Evolutionary conservation across 1,139 yeast genomes (phyloP).

Genomic region (Protomyces inouyei): DNA sequence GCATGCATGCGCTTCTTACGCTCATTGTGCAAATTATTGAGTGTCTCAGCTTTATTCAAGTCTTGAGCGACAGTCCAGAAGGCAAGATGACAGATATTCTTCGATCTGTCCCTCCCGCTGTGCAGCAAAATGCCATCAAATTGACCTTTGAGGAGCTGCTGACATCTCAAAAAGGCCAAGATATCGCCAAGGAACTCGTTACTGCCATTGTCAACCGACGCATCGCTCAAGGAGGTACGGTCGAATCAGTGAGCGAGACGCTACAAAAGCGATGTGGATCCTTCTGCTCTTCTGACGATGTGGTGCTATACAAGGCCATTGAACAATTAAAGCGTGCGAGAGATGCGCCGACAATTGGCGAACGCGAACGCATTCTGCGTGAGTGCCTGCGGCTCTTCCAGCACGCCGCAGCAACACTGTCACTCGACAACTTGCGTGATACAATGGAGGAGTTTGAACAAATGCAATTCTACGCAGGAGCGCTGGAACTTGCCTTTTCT

Average conservation of each 20-base stretch:
- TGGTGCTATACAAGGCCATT: constrained; percentile 85
- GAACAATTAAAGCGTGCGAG: constrained; percentile 87
- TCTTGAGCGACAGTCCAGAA: constrained; percentile 63
- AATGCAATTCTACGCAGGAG: constrained; percentile 75
- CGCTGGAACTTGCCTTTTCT: constrained; percentile 74
- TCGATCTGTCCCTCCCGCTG: constrained; percentile 59
- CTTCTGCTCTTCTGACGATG: constrained; percentile 91
- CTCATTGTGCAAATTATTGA: constrained; percentile 77
- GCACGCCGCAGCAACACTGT: constrained; percentile 71
- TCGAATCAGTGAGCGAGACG: constrained; percentile 81
- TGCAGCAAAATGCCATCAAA: constrained; percentile 62
- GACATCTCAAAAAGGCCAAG: constrained; percentile 59
- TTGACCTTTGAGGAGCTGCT: constrained; percentile 71
- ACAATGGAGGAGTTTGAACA: constrained; percentile 73
- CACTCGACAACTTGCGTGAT: constrained; percentile 74
- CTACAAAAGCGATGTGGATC: constrained; percentile 92
- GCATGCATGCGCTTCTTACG: constrained; percentile 71
- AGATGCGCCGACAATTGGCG: constrained; percentile 48
- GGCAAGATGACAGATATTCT: constrained; percentile 59
- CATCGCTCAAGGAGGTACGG: constrained; percentile 86
- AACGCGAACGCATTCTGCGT: constrained; percentile 64
- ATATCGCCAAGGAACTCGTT: constrained; percentile 74
- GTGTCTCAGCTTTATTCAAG: constrained; percentile 79
- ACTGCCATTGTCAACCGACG: constrained; percentile 85
- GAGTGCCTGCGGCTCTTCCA: constrained; percentile 74